phyloP scores from a whole-genome alignment of 805 yeast genomes.

The Spathaspora boniae region DNA sequence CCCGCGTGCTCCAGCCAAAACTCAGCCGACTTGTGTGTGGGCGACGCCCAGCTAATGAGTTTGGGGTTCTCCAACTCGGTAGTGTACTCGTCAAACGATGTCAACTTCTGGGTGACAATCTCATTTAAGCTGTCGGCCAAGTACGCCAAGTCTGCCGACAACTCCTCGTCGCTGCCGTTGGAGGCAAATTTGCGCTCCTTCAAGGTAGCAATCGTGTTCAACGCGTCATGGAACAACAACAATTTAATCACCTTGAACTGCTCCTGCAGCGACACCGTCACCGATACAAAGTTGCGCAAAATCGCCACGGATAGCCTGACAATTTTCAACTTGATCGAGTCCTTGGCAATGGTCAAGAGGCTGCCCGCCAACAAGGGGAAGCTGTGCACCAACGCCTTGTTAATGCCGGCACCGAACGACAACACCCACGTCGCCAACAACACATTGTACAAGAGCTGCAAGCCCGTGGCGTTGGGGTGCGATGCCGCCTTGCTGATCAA shows the following conservation, averaged over 20 bases:
- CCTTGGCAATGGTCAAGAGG: constrained; percentile 59
- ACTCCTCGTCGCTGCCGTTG: constrained; percentile 71
- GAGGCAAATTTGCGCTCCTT: constrained; percentile 84
- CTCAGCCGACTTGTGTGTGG: constrained; percentile 83
- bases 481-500: constrained; percentile 28
- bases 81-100: constrained; percentile 89
- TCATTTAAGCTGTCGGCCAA: constrained; percentile 62
- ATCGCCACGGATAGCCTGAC: constrained; percentile 80
- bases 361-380: constrained; percentile 54
- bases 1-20: constrained; percentile 86
- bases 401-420: constrained; percentile 62
- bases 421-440: constrained; percentile 81
- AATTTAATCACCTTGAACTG: constrained; percentile 57
- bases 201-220: constrained; percentile 62
- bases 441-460: constrained; percentile 82
- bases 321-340: constrained; percentile 88
- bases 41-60: constrained; percentile 73
- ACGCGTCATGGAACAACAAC: constrained; percentile 71
- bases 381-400: constrained; percentile 44
- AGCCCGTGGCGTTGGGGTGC: constrained; percentile 41
- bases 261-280: constrained; percentile 24
- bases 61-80: constrained; percentile 78
- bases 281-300: constrained; percentile 55
- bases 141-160: constrained; percentile 63
- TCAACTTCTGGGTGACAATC: constrained; percentile 65